Evolutionary conservation across 1,284 basidiomycete species (phyloP), one percentile per base, ranked within the genome.

Genomic region (Austroboletus niveus): DNA sequence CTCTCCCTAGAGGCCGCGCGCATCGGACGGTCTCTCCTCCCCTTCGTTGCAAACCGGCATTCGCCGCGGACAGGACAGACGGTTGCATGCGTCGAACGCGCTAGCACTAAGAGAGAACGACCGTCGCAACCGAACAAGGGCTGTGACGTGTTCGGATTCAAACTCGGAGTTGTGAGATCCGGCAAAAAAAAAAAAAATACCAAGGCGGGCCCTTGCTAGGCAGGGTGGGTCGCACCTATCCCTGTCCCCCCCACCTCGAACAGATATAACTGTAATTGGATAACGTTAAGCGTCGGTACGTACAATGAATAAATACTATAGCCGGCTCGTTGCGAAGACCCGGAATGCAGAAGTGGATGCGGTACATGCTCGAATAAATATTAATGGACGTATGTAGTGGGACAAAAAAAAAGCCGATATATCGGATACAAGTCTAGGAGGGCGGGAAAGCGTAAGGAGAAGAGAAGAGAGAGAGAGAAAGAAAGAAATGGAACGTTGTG

Each of bases 361-460:
- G 15, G 32, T 56, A 57, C 53, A 57, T 43, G 51, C 42, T 53
- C 42, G 15, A 42, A 63, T 64, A 63, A 64, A 60, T 64, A 60
- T 41, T 14, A 45, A 42, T 5, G 34, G 56, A 29, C 8, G 22
- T n/a, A n/a, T 7, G 7, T 22, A 22, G n/a, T 15, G 20, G 14
- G 8, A 22, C 9, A 30, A 50, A 41, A 24, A 30, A 50, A 41
- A 49, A 32, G 44, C 36, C 43, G 31, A 44, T 11, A 30, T 55
- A 55, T 46, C 47, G 42, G 52, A 55, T 65, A 57, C 58, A 41
- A 65, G 10, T 35, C 17, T 42, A 42, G 30, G 24, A 11, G 27
- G 3, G 36, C 38, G 20, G 39, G 35, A 8, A 40, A 22, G 8
- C 9, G 17, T 14, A 9, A 20, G 38, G 17, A 20, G 12, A 39